These are phyloP conservation scores for Camellia lanceoleosa DNA, from an alignment of 148 eudicot genomes.

Conservation along the genomic window DNA sequence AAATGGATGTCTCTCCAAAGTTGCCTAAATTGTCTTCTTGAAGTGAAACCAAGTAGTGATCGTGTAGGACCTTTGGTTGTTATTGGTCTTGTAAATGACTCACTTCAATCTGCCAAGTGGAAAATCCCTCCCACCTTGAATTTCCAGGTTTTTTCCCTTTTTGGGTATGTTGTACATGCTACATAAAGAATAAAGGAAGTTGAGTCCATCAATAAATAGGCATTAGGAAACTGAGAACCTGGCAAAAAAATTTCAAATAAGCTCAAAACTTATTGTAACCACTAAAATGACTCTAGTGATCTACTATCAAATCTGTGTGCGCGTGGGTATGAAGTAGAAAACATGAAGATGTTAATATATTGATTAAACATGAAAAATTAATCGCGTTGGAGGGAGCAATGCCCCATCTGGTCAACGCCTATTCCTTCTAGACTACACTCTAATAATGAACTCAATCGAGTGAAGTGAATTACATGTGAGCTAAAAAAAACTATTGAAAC, in stretches of 20 bases:
- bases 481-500: background rate
- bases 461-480: background rate
- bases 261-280: background rate
- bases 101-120: constrained; percentile 31
- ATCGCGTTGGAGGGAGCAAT: background rate
- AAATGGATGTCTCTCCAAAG: constrained; percentile 58
- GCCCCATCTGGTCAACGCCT: background rate
- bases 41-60: constrained; percentile 49
- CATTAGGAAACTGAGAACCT: background rate
- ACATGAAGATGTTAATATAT: background rate
- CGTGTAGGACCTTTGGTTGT: constrained; percentile 79
- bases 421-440: background rate
- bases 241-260: too few relatives aligned
- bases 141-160: constrained; percentile 54
- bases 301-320: too few relatives aligned
- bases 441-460: background rate
- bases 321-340: too few relatives aligned
- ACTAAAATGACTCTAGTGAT: too few relatives aligned
- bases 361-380: background rate
- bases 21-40: constrained; percentile 46
- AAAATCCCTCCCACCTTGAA: constrained; percentile 45
- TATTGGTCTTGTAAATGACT: constrained; percentile 54
- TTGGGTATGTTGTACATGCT: background rate
- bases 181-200: background rate
- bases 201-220: background rate